Evolutionary conservation across 495 filamentous ascomycete genomes (phyloP).

Genomic region (Penicillium cosmopolitanum): DNA sequence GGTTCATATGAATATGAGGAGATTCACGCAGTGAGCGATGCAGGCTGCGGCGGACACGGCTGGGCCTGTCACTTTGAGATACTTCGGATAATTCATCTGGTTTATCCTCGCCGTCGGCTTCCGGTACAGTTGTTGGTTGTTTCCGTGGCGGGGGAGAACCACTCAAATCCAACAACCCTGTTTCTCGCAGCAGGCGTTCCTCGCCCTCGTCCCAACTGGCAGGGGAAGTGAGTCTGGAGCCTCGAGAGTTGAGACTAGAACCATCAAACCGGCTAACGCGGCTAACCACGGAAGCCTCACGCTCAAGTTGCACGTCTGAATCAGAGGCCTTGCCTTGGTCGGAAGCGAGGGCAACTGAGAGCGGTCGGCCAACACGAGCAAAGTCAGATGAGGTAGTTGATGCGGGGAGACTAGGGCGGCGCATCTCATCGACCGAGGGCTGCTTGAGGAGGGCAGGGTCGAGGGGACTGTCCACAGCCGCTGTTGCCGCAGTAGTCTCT

Average conservation of each 20-base stretch:
- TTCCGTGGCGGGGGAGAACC: constrained; percentile 40
- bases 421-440: constrained; percentile 29
- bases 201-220: constrained; percentile 49
- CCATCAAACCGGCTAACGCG: constrained; percentile 42
- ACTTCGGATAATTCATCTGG: constrained; percentile 39
- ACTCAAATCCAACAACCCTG: constrained; percentile 48
- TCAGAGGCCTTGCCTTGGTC: constrained; percentile 34
- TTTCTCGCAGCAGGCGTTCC: constrained; percentile 53
- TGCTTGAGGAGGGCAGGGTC: constrained; percentile 24
- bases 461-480: constrained; percentile 9
- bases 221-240: constrained; percentile 44
- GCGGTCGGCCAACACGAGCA: constrained; percentile 31
- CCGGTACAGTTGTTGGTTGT: constrained; percentile 37
- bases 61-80: constrained; percentile 45
- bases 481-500: constrained; percentile 9
- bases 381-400: constrained; percentile 40
- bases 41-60: constrained; percentile 80
- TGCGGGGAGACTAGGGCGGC: constrained; percentile 41
- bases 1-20: constrained; percentile 66
- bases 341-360: constrained; percentile 32
- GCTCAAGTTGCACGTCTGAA: constrained; percentile 33
- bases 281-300: constrained; percentile 46
- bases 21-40: constrained; percentile 86
- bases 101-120: constrained; percentile 42
- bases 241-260: constrained; percentile 40